Evolutionary conservation across 108 stramenopile genomes (phyloP), one percentile per base, ranked within the genome.

Genomic region (Epipyxis sp.): DNA sequence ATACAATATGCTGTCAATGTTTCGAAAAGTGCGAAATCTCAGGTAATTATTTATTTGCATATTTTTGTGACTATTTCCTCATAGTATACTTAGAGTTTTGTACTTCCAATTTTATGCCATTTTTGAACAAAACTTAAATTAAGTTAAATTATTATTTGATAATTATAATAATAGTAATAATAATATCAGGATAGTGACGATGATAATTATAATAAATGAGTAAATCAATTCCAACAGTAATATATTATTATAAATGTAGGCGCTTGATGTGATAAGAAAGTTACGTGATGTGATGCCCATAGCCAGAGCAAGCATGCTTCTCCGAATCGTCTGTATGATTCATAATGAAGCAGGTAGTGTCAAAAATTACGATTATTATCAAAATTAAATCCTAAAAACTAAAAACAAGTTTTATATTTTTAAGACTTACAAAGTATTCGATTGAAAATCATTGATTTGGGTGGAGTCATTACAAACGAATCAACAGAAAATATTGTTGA

Each of bases 301-400:
- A 67, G 91, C 92, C 81, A 74, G 98, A 46, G 97, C 97, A 1
- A 96, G 91, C 77, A 97, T 99, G 98, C 87, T 90, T 68, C 77
- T 97, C 25, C 82, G 90, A 27, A 69, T 95, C 10, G 42, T 42
- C 29, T 42, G n/a, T n/a, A n/a, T n/a, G n/a, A n/a, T n/a, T n/a
- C 29, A 20, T 1, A 27, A 40, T 2, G 57, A 44, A 71, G 40
- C n/a, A 25, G 50, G n/a, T 32, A 42, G 67, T 25, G 25, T 25
- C 67, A 68, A 57, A 25, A 25, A n/a, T n/a, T n/a, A n/a, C n/a
- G n/a, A 25, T 57, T 25, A 25, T 25, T 25, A 57, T 57, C 54
- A 25, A 57, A 57, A 25, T 25, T 57, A 25, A 25, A 57, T 25
- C 25, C 25, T 25, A 57, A 57, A 25, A 57, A 25, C 54, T 25